phyloP scores from a whole-genome alignment of 2,329 filamentous ascomycete species.

The Lecanicillium sp. region DNA sequence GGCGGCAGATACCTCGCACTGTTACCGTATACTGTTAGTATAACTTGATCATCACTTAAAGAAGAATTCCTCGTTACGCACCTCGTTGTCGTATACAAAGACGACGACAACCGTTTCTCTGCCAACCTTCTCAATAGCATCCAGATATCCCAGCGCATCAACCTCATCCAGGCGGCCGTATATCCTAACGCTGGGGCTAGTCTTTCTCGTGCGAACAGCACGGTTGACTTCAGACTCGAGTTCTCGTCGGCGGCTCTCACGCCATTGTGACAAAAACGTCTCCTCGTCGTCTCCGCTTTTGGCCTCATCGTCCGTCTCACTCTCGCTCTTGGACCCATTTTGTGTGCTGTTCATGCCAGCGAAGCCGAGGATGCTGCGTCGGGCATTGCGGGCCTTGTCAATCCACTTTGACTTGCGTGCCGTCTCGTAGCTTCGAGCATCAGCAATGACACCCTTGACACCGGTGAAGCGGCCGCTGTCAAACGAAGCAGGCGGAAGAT shows the following conservation, averaged over 20 bases:
- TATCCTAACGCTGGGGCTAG: constrained; percentile 66
- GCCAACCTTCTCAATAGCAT: constrained; percentile 85
- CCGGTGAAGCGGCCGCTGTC: constrained; percentile 66
- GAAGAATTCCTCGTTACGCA: constrained; percentile 33
- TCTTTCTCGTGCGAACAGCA: constrained; percentile 54
- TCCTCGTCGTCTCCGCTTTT: constrained; percentile 60
- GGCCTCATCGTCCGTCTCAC: constrained; percentile 37
- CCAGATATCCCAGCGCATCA: constrained; percentile 86
- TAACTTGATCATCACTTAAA: not conserved
- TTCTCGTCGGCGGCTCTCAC: constrained; percentile 70
- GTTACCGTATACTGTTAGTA: constrained; percentile 12
- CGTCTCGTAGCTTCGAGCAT: constrained; percentile 68
- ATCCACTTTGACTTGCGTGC: constrained; percentile 51
- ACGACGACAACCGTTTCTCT: constrained; percentile 81
- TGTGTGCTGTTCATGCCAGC: constrained; percentile 26
- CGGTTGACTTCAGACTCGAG: constrained; percentile 54
- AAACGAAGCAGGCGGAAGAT: constrained; percentile 53
- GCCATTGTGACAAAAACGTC: constrained; percentile 76
- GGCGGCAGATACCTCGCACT: constrained; percentile 72
- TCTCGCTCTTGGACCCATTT: constrained; percentile 27
- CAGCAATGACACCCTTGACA: constrained; percentile 80
- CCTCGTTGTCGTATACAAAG: constrained; percentile 83
- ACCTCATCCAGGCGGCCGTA: constrained; percentile 78
- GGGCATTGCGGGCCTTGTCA: constrained; percentile 41
- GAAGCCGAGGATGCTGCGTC: constrained; percentile 46